Evolutionary conservation across 495 filamentous ascomycete genomes (phyloP), one percentile per base, ranked within the genome.

Genomic region (Aspergillus leporis): DNA sequence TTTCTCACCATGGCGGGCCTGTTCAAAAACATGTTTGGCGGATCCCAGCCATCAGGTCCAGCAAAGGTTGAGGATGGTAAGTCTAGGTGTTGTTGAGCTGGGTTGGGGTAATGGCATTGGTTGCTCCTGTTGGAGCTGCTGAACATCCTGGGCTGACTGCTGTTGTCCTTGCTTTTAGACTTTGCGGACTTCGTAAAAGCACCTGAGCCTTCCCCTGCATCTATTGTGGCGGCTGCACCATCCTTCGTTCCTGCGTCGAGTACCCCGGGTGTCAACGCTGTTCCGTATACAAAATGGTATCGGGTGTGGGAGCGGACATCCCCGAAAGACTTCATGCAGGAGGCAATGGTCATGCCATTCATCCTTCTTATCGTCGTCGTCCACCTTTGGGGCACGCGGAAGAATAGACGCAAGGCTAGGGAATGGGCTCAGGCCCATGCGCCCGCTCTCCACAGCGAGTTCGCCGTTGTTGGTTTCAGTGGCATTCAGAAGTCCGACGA

Each of bases 221-320:
- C 80, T 28, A 70, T 82, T 60, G 55, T 75, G 60, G 67, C 73
- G 56, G 69, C 71, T 23, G 60, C 72, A n/a, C 25, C 54, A 25
- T 70, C 75, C 30, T 68, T 73, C 55, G 69, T 74, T 48, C 79
- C 76, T 49, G 73, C 78, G 30, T 70, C 77, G 53, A 75, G 79
- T 61, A 76, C 79, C 34, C 74, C 82, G 52, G 81, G 79, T 53
- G 65, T 71, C 34, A 72, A 70, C 32, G 80, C 68, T 25, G 77
- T 76, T 25, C 85, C 90, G 13, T 96, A 89, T 72, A 96, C 94
- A 45, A 91, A 90, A 78, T 98, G 94, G 94, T 98, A 98, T 77
- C 90, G 91, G 36, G 79, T 98, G 30, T 94, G 93, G 83, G 93
- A 98, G 83, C 90, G 94, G 62, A 82, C 90, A 62, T 84, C 82